Conservation (phyloP, 805 yeast genomes). For the Limtongia smithiae region DNA sequence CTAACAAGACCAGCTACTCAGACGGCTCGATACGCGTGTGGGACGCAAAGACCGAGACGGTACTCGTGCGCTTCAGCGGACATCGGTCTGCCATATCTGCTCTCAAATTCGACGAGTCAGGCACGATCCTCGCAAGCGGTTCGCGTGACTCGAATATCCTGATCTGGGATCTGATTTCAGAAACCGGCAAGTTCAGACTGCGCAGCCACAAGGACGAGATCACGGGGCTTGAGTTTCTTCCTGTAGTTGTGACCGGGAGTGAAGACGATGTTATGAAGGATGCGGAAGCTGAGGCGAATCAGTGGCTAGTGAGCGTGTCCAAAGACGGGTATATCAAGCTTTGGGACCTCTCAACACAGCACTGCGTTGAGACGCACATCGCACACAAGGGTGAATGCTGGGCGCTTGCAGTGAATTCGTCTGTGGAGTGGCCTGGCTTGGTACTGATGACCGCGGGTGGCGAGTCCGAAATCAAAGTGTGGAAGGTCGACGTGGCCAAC, state of each 20-base stretch:
- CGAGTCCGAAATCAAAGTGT: slow-evolving; percentile 77
- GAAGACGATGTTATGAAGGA: slow-evolving; percentile 10
- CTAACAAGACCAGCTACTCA: slow-evolving; percentile 47
- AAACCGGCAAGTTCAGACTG: slow-evolving; percentile 79
- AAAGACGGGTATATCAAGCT: slow-evolving; percentile 89
- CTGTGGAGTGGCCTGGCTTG: slow-evolving; percentile 24
- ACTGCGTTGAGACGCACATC: slow-evolving; percentile 89
- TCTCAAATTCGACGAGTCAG: slow-evolving; percentile 69
- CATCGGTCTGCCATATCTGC: slow-evolving; percentile 76
- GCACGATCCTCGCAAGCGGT: slow-evolving; percentile 83
- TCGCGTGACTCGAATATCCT: slow-evolving; percentile 79
- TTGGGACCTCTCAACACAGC: slow-evolving; percentile 89
- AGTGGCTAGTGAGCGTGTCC: slow-evolving; percentile 66
- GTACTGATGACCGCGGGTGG: slow-evolving; percentile 69
- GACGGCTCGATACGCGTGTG: slow-evolving; percentile 89
- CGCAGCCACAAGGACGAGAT: slow-evolving; percentile 87
- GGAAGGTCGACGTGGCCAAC: slow-evolving; percentile 61
- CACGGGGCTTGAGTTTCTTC: slow-evolving; percentile 62
- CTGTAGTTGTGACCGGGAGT: slow-evolving; percentile 32
- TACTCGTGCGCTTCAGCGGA: slow-evolving; percentile 81
- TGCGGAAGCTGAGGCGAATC: slow-evolving; percentile 18
- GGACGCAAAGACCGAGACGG: slow-evolving; percentile 80
- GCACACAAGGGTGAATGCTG: slow-evolving; percentile 95
- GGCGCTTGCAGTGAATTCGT: slow-evolving; percentile 53
- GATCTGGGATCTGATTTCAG: slow-evolving; percentile 93